phyloP scores from a whole-genome alignment of 169 alveolate genomes.

The Eimeria falciformis region DNA sequence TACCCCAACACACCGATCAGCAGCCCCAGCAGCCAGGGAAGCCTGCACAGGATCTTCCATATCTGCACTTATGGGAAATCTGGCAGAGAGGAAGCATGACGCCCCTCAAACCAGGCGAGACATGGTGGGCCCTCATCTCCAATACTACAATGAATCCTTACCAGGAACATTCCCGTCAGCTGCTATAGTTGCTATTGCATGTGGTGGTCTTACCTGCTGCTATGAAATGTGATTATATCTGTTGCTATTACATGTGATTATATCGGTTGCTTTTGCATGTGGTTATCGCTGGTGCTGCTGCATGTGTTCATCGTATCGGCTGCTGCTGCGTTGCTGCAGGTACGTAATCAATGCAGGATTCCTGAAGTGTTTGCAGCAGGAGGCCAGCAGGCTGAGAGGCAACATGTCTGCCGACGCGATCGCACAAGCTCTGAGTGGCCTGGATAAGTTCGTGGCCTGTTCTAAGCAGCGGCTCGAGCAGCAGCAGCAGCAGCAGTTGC shows the following conservation, averaged over 20 bases:
- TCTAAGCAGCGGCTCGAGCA: not conserved
- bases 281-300: not conserved
- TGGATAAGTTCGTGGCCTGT: conserved; percentile 1
- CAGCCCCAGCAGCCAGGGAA: conserved; percentile 1
- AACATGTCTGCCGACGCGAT: not conserved
- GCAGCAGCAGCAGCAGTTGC: not conserved
- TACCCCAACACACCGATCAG: not conserved
- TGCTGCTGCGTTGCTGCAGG: conserved; percentile 48
- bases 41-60: not conserved
- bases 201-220: not conserved
- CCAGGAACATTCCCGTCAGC: no score
- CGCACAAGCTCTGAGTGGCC: not conserved
- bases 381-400: not conserved
- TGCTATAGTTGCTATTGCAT: not conserved
- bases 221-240: not conserved
- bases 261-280: not conserved
- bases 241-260: not conserved
- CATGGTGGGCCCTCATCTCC: conserved; percentile 13
- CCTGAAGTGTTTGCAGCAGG: conserved; percentile 31
- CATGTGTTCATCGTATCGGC: not conserved
- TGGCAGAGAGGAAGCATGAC: conserved; percentile 63
- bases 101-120: conserved; percentile 24
- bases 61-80: conserved; percentile 39
- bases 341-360: conserved; percentile 30
- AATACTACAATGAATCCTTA: not conserved